phyloP scores from a whole-genome alignment of 345 rosid species.

The Salix koriyanagi region DNA sequence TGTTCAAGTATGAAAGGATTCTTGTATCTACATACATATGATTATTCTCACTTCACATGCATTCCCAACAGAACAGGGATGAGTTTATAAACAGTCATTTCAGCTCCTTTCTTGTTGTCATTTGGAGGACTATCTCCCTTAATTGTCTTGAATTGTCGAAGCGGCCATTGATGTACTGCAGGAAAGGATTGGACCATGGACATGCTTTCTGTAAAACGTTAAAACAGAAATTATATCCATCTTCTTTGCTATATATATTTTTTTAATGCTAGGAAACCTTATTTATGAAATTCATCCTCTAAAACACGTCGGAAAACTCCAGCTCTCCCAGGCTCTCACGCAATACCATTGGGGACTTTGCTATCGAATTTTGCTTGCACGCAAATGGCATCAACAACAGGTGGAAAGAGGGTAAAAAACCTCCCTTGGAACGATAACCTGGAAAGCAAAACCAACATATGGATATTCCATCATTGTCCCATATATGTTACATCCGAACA shows the following conservation, averaged over 20 bases:
- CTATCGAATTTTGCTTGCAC: too few relatives aligned
- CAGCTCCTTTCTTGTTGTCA: not conserved
- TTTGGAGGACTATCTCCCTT: not conserved
- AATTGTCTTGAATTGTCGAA: too few relatives aligned
- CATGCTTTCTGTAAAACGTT: too few relatives aligned
- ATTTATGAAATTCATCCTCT: too few relatives aligned
- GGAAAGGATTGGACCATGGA: not conserved
- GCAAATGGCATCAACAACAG: not conserved
- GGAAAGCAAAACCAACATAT: not conserved
- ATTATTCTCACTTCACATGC: not conserved
- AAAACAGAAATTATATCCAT: too few relatives aligned
- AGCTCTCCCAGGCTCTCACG: too few relatives aligned
- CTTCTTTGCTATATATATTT: too few relatives aligned
- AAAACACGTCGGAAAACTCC: too few relatives aligned
- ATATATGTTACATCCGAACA: not conserved
- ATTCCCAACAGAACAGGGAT: not conserved
- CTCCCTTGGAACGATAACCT: not conserved
- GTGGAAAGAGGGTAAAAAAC: not conserved
- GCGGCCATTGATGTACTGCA: too few relatives aligned
- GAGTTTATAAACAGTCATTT: not conserved
- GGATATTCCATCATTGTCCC: not conserved
- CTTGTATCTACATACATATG: not conserved
- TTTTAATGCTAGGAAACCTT: too few relatives aligned
- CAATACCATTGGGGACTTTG: too few relatives aligned
- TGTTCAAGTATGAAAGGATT: not conserved